Evolutionary conservation across 345 rosid genomes (phyloP), one percentile per base, ranked within the genome.

Genomic region (Bruguiera gymnorhiza): DNA sequence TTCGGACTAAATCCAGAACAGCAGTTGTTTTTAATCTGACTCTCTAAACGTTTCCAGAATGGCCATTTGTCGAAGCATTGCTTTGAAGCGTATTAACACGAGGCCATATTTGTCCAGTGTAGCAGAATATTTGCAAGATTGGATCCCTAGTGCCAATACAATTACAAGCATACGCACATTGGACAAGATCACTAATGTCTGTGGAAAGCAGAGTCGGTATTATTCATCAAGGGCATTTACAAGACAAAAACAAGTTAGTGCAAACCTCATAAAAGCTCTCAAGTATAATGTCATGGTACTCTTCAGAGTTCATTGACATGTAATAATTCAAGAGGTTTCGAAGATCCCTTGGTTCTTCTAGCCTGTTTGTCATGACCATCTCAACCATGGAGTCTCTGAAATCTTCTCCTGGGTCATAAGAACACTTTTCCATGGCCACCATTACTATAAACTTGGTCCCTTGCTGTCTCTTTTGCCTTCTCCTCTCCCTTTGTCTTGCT

Each of bases 391-490:
- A 93, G 34, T 85, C 89, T 72, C 84, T 78, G 59, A 91, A 94
- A 73, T 94, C 98, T 71, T 83, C 84, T 72, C 87, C 81, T 23
- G 93, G 96, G 83, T 89, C 90, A 37, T 77, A 74, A 27, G 97
- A 89, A 74, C 83, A 75, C 79, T 85, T 94, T 74, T 94, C 98
- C 91, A 83, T 82, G 0, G 96, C 98, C 66, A 91, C 85, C 97
- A 94, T 84, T 21, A 93, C 87, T 13, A 93, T 78, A 53, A 93
- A 90, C 80, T 83, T 88, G 18, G 85, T 81, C 9, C 73, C 79
- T 50, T 65, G 63, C 29, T 43, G 51, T 15, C 79, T 69, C 68
- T 52, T 55, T 58, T 65, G 65, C 71, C 81, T 73, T 73, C 82
- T 79, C 66, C 70, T 79, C 52, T 77, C 82, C 62, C 63, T 67